Evolutionary conservation across 2,329 filamentous ascomycete genomes (phyloP).

Genomic region (Cladosporium sp.): DNA sequence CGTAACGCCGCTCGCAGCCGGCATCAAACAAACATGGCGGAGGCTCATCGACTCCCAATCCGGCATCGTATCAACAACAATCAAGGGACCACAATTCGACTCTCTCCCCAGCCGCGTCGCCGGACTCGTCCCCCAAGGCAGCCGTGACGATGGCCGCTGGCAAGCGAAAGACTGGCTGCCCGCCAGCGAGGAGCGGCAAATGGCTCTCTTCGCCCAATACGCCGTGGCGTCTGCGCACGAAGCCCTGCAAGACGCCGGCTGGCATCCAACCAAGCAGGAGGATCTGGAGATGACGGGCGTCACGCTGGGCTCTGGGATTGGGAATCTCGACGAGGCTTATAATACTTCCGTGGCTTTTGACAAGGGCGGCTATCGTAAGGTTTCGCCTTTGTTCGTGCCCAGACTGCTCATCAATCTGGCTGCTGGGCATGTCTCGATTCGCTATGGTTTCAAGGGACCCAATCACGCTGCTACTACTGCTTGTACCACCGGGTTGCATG

Average conservation of each 20-base stretch:
- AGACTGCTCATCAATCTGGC: constrained; percentile 91
- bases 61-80: constrained; percentile 70
- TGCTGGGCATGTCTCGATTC: constrained; percentile 92
- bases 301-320: constrained; percentile 91
- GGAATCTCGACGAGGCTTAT: constrained; percentile 88
- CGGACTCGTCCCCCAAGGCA: constrained; percentile 67
- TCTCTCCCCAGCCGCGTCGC: constrained; percentile 81
- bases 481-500: constrained; percentile 93
- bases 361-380: constrained; percentile 78
- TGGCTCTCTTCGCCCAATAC: constrained; percentile 91
- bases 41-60: constrained; percentile 75
- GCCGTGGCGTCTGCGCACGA: constrained; percentile 82
- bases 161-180: constrained; percentile 44
- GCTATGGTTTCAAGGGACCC: constrained; percentile 80
- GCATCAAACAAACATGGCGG: constrained; percentile 68
- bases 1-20: constrained; percentile 39
- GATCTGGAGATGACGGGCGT: constrained; percentile 78
- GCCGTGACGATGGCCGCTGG: constrained; percentile 41
- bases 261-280: constrained; percentile 58
- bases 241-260: constrained; percentile 77
- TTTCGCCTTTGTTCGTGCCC: constrained; percentile 90
- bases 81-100: constrained; percentile 60
- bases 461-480: constrained; percentile 93
- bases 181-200: constrained; percentile 63
- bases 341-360: constrained; percentile 74